These are phyloP conservation scores for Phialophora macrospora DNA, from an alignment of 2,329 filamentous ascomycete species.

Conservation along the genomic window DNA sequence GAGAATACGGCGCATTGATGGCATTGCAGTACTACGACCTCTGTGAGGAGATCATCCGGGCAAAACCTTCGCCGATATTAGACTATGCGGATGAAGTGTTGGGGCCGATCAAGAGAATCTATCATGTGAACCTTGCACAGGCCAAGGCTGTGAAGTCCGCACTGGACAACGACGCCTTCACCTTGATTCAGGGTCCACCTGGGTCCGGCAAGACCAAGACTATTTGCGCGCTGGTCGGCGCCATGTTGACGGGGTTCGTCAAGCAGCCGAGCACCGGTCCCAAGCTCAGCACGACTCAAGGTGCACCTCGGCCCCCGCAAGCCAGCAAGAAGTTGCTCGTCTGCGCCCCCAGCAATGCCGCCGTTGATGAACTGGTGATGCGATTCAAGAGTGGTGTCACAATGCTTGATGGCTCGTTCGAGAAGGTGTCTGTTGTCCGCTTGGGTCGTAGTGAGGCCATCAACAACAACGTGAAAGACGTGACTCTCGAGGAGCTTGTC, in stretches of 20 bases:
- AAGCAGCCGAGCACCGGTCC: constrained; percentile 53
- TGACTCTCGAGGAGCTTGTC: constrained; percentile 91
- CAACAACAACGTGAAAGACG: constrained; percentile 84
- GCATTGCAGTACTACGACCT: constrained; percentile 95
- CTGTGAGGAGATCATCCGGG: constrained; percentile 86
- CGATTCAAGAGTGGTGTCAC: constrained; percentile 87
- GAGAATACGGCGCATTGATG: constrained; percentile 90
- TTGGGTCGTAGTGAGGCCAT: constrained; percentile 91
- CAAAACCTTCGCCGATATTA: constrained; percentile 86
- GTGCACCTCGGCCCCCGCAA: constrained; percentile 44
- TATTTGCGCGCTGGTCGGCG: constrained; percentile 93
- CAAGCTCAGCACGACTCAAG: constrained; percentile 44
- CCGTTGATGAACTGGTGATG: constrained; percentile 93
- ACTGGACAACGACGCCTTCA: constrained; percentile 95
- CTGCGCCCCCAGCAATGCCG: constrained; percentile 97
- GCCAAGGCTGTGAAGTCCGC: constrained; percentile 90
- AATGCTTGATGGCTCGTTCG: constrained; percentile 71
- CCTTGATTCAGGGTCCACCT: constrained; percentile 91
- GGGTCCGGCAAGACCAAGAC: constrained; percentile 99
- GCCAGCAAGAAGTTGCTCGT: constrained; percentile 83
- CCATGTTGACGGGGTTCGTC: constrained; percentile 69
- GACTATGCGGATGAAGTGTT: constrained; percentile 77
- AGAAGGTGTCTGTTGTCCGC: constrained; percentile 84
- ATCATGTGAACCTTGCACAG: constrained; percentile 84
- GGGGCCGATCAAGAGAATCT: constrained; percentile 71